Percentiles rank a stretch among this genome's conserved stretches.
Conservation (phyloP, 2,329 filamentous ascomycete genomes). For the Phoma sp. region DNA sequence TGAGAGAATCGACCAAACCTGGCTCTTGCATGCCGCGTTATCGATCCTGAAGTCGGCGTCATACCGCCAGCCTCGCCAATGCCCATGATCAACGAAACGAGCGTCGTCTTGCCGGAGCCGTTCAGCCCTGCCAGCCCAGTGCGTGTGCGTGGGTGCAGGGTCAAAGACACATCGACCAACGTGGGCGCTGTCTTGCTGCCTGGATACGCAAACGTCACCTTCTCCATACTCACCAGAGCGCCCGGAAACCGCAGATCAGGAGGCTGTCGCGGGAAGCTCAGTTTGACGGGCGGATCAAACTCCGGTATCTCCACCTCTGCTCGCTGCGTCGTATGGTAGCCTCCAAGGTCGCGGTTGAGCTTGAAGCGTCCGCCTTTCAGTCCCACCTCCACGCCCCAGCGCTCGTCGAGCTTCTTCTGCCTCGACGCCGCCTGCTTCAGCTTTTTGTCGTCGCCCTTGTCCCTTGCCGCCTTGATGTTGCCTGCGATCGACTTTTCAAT, state of each 20-base stretch:
- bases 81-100: slow-evolving; percentile 74
- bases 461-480: slow-evolving; percentile 76
- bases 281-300: slow-evolving; percentile 63
- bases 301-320: slow-evolving; percentile 74
- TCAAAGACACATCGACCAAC: slow-evolving; percentile 69
- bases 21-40: slow-evolving; percentile 71
- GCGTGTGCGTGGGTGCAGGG: slow-evolving; percentile 74
- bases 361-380: slow-evolving; percentile 79
- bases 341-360: slow-evolving; percentile 74
- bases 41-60: slow-evolving; percentile 65
- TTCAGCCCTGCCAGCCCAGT: slow-evolving; percentile 81
- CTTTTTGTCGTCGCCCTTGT: slow-evolving; percentile 82
- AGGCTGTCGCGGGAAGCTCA: slow-evolving; percentile 65
- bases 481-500: slow-evolving; percentile 79
- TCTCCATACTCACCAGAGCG: slow-evolving; percentile 74
- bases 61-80: slow-evolving; percentile 43
- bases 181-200: slow-evolving; percentile 51
- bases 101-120: slow-evolving; percentile 80
- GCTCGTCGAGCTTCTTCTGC: slow-evolving; percentile 83
- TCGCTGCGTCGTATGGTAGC: slow-evolving; percentile 56
- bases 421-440: slow-evolving; percentile 83
- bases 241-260: slow-evolving; percentile 77
- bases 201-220: slow-evolving; percentile 70
- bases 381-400: slow-evolving; percentile 77
- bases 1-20: slow-evolving; percentile 81